Percentiles rank a stretch among this genome's conserved stretches.
phyloP scores from a whole-genome alignment of 1,139 yeast species.

The Geotrichum australiense region DNA sequence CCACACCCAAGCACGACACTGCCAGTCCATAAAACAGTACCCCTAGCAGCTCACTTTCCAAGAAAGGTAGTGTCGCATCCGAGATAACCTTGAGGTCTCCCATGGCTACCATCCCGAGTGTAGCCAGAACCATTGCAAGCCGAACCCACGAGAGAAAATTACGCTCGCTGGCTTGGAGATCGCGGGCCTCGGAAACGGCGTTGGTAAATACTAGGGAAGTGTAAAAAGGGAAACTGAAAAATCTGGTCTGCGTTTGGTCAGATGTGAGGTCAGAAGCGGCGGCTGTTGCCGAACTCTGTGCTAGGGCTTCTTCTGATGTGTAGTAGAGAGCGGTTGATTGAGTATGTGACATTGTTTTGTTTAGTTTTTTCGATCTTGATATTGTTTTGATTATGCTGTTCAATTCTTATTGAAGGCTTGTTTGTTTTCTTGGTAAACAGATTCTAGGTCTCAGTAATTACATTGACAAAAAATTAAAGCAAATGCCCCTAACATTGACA shows the following conservation, averaged over 20 bases:
- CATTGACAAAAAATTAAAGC: too few species aligned
- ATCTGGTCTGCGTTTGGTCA: conserved; percentile 5
- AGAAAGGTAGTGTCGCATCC: not conserved
- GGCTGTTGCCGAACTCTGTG: not conserved
- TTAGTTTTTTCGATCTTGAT: too few species aligned
- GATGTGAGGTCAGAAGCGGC: not conserved
- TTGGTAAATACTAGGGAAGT: conserved; percentile 27
- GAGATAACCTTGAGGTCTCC: conserved; percentile 15
- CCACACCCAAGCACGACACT: conserved; percentile 20
- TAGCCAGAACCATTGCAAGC: conserved; percentile 25
- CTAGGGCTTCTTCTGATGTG: too few species aligned
- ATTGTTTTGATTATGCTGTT: too few species aligned
- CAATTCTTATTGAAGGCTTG: too few species aligned
- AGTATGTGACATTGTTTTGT: too few species aligned
- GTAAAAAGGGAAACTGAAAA: conserved; percentile 22
- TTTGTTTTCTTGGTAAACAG: too few species aligned
- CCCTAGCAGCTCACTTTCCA: conserved; percentile 20
- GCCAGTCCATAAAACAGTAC: conserved; percentile 23
- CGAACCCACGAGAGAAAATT: conserved; percentile 30
- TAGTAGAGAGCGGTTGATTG: too few species aligned
- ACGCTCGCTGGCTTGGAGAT: conserved; percentile 33
- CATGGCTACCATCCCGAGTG: conserved; percentile 29
- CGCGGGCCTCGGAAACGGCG: conserved; percentile 33
- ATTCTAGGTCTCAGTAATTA: too few species aligned
- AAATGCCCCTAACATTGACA: too few species aligned